Percentiles rank a stretch among this genome's conserved stretches.
Evolutionary conservation across 148 eudicot genomes (phyloP).

Genomic region (Camellia granthamiana): DNA sequence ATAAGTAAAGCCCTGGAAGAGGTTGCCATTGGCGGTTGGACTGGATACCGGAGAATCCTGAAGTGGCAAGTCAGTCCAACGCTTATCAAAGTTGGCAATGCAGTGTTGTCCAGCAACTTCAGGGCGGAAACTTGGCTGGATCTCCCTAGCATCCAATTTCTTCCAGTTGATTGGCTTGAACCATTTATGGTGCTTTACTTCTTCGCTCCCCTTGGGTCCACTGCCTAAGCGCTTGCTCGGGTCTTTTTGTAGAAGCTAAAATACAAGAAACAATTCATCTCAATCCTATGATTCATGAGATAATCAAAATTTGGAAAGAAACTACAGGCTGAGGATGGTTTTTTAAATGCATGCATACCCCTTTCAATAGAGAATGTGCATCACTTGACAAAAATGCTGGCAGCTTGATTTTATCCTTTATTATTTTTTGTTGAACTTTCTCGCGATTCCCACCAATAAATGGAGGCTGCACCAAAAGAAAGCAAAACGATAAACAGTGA

Average conservation of each 20-base stretch:
- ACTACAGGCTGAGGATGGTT: background rate
- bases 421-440: conserved; percentile 76
- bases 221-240: conserved; percentile 65
- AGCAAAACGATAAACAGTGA: background rate
- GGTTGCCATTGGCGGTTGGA: conserved; percentile 53
- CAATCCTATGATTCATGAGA: background rate
- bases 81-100: conserved; percentile 73
- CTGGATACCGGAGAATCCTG: conserved; percentile 82
- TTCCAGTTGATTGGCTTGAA: conserved; percentile 84
- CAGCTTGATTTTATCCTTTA: conserved; percentile 82
- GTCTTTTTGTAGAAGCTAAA: conserved; percentile 70
- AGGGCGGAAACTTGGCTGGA: conserved; percentile 77
- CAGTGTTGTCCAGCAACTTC: conserved; percentile 67
- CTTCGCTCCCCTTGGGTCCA: conserved; percentile 63
- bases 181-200: conserved; percentile 82
- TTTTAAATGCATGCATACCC: conserved; percentile 35
- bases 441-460: conserved; percentile 64
- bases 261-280: background rate
- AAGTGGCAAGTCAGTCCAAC: conserved; percentile 76
- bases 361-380: conserved; percentile 82
- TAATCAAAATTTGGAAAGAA: background rate
- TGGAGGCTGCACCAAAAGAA: conserved; percentile 70
- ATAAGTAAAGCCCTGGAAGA: conserved; percentile 75
- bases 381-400: conserved; percentile 79
- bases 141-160: conserved; percentile 60